These are phyloP conservation scores for Mortierella sp. DNA, from an alignment of 371 early-diverging fungal genomes.

Conservation along the genomic window DNA sequence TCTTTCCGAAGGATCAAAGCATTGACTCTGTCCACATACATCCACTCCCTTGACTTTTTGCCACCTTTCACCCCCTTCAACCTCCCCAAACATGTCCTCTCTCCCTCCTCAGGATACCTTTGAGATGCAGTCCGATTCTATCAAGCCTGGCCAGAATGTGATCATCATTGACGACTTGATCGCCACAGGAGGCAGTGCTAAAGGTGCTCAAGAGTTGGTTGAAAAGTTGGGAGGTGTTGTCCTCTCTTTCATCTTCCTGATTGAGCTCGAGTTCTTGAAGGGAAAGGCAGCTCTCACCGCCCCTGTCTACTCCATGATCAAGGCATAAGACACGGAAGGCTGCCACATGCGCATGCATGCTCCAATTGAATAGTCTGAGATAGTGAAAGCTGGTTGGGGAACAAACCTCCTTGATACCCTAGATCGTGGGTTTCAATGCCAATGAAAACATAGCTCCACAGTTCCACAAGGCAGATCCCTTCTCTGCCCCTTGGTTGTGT, in stretches of 20 bases:
- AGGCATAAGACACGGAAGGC: slow-evolving; percentile 60
- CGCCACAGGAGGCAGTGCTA: slow-evolving; percentile 84
- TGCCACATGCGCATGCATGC: too few species aligned
- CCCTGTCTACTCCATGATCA: slow-evolving; percentile 88
- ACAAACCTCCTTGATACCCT: too few species aligned
- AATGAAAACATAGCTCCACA: too few species aligned
- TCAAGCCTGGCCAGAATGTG: slow-evolving; percentile 87
- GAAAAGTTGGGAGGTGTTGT: slow-evolving; percentile 78
- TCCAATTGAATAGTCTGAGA: too few species aligned
- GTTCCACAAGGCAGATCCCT: too few species aligned
- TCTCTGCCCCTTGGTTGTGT: too few species aligned
- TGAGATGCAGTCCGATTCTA: slow-evolving; percentile 88
- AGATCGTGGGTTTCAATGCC: too few species aligned
- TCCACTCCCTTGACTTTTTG: neutral
- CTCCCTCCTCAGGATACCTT: slow-evolving; percentile 94
- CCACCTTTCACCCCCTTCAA: neutral
- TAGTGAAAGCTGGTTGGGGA: too few species aligned
- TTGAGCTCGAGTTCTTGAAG: slow-evolving; percentile 88
- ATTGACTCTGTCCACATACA: too few species aligned
- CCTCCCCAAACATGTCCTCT: too few species aligned
- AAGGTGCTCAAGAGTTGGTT: slow-evolving; percentile 77
- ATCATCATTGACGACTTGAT: slow-evolving; percentile 96
- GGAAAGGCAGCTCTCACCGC: slow-evolving; percentile 83
- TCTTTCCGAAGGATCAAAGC: too few species aligned
- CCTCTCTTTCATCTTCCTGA: slow-evolving; percentile 88